phyloP scores from a whole-genome alignment of 345 rosid species.

The Trapa bicornis region DNA sequence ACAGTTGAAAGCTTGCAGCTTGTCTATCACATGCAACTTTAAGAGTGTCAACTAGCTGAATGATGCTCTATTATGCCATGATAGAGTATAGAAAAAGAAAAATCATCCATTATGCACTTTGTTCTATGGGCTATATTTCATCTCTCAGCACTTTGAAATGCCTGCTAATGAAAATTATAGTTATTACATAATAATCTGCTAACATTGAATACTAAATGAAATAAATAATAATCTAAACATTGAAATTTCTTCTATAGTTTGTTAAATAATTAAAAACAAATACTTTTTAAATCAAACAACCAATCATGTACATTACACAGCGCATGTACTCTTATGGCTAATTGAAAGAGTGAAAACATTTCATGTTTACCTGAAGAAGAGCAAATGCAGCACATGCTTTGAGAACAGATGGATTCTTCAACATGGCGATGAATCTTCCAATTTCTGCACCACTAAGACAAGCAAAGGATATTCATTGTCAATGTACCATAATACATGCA shows the following conservation, averaged over 20 bases:
- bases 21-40: too few relatives aligned
- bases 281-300: background rate
- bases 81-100: too few relatives aligned
- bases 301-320: background rate
- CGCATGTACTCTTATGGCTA: background rate
- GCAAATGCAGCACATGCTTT: conserved; percentile 84
- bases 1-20: too few relatives aligned
- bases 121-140: too few relatives aligned
- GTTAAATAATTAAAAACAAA: too few relatives aligned
- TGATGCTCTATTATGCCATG: background rate
- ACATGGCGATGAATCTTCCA: conserved; percentile 63
- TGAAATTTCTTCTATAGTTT: background rate
- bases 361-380: conserved; percentile 52
- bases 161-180: background rate
- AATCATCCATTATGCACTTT: background rate
- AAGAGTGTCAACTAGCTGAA: too few relatives aligned
- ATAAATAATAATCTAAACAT: too few relatives aligned
- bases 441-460: conserved; percentile 64
- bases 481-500: background rate
- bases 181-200: background rate
- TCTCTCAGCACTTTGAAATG: too few relatives aligned
- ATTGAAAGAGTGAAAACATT: background rate
- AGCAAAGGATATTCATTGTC: conserved; percentile 6
- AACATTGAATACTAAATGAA: background rate
- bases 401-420: conserved; percentile 51